A percentile compares a stretch with the other conserved stretches of the same genome.
These are phyloP conservation scores for Rosa multiflora DNA, from an alignment of 306 rosid genomes.

Conservation along the genomic window DNA sequence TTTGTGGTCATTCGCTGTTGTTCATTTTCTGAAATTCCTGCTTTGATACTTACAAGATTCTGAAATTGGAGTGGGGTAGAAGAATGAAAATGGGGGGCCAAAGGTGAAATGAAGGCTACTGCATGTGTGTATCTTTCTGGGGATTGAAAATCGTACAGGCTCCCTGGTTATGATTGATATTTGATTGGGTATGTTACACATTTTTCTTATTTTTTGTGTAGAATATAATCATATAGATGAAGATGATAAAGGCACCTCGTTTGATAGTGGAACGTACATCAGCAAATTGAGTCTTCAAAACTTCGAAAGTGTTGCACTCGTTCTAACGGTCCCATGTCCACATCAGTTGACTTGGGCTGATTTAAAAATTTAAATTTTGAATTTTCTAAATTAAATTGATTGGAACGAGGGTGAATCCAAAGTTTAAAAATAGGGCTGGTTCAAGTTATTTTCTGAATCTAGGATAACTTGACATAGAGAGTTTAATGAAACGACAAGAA, in stretches of 20 bases:
- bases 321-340: neutral
- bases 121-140: neutral
- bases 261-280: neutral
- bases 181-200: slow-evolving; percentile 1
- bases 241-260: neutral
- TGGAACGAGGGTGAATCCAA: neutral
- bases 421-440: no score
- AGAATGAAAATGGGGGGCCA: neutral
- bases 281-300: neutral
- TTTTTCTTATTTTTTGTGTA: neutral
- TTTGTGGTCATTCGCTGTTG: neutral
- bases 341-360: neutral
- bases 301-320: neutral
- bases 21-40: neutral
- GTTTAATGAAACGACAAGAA: no score
- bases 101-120: neutral
- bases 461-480: no score
- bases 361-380: neutral
- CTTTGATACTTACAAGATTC: neutral
- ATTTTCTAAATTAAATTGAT: neutral
- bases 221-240: neutral
- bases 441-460: no score
- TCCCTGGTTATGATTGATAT: neutral
- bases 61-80: neutral
- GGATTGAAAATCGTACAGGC: neutral